Conservation (phyloP, 2,329 filamentous ascomycete species). For the Colletotrichum sp. region DNA sequence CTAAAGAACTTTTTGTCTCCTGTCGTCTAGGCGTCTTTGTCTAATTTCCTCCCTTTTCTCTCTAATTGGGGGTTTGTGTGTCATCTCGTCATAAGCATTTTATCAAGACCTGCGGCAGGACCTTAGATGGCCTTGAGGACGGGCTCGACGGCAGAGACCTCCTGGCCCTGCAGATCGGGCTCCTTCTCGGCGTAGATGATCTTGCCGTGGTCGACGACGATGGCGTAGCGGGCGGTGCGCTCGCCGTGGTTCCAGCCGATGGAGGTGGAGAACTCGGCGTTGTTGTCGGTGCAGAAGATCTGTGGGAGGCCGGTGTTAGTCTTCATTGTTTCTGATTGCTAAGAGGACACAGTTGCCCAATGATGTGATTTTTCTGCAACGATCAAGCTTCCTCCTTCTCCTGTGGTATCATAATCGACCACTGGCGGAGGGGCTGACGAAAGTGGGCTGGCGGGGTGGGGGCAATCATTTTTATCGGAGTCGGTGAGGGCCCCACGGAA, state of each 20-base stretch:
- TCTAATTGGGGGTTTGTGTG: neutral
- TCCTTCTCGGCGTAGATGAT: conserved; percentile 82
- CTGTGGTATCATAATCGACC: neutral
- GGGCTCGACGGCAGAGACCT: conserved; percentile 57
- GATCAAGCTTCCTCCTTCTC: neutral
- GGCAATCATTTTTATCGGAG: neutral
- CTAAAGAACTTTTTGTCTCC: neutral
- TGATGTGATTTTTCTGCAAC: neutral
- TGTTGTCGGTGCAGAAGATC: conserved; percentile 78
- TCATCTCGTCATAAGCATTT: neutral
- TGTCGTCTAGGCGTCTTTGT: neutral
- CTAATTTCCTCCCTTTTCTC: neutral
- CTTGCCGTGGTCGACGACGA: conserved; percentile 84
- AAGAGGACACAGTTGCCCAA: neutral
- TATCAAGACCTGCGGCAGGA: neutral
- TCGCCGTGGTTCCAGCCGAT: conserved; percentile 80
- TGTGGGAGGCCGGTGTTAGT: conserved; percentile 1
- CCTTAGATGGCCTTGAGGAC: conserved; percentile 57
- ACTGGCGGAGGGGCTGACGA: neutral
- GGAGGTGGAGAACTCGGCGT: conserved; percentile 74
- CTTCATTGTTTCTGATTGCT: neutral
- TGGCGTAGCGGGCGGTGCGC: conserved; percentile 78
- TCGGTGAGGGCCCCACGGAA: conserved; percentile 16
- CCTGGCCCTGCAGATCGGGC: conserved; percentile 50
- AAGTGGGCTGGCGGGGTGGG: conserved; percentile 6